Base-by-base conservation (phyloP, 768 basidiomycete species). In the Gelatoporia subvermispora region DNA sequence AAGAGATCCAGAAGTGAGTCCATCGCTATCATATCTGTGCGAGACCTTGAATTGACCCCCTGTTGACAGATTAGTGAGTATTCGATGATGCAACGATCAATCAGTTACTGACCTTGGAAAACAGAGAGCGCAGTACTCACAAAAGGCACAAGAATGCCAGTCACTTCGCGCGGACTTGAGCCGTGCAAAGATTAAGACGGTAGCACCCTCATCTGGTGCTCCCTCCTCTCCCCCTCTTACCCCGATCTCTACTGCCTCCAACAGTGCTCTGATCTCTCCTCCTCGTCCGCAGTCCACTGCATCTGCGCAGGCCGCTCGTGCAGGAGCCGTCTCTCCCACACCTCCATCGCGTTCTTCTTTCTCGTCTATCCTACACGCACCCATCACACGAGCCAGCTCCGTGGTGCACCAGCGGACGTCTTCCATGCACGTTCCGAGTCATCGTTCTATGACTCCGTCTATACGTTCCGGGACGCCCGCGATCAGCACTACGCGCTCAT, bases 141-240 rank as follows among this genome's bases (percentile, higher is more conserved):
- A 81, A 72, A 84, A 84, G 74, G 73, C 78, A 48, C 82, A 83
- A 68, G 86, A 88, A 68, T 81, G 74, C 61, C 81, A 84, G 61
- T 73, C 73, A 57, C 74, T 88, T 38, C 81, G 80, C 47, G 74
- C 75, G 49, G 86, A 89, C 68, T 66, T 85, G 47, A 79, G 68
- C 66, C 78, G 84, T 44, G 61, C 74, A 54, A 78, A 74, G 64
- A 71, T 73, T 72, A 44, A 71, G 73, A 13, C 75, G 71, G 15
- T 63, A 71, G 37, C 71, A 62, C 52, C 65, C 41, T 48, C 50
- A 15, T 48, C 58, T 35, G 65, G 59, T 20, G 51, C 64, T 8
- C 61, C 66, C 16, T 37, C 70, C 16, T 54, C 68, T 3, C 58
- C 65, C 9, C 59, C 63, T 18, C 57, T 58, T 20, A 31, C 48